phyloP scores from a whole-genome alignment of 257 asterid genomes.

The Echites panduratus region DNA sequence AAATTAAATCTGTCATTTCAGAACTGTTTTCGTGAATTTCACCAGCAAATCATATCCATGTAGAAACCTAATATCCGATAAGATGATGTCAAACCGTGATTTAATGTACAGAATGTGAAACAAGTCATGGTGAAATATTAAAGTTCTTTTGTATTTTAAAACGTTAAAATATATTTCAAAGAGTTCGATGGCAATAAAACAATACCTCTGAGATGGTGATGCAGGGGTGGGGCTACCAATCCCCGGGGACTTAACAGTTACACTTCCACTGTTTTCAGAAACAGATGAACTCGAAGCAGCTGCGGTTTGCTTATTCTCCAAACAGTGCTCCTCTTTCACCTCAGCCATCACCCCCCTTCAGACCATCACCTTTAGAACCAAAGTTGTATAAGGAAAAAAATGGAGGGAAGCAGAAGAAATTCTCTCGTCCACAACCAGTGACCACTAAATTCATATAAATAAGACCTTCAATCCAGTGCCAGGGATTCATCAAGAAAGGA shows the following conservation, averaged over 20 bases:
- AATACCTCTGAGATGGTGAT: constrained; percentile 78
- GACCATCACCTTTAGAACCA: constrained; percentile 34
- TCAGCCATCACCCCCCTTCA: constrained; percentile 48
- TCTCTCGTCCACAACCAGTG: constrained; percentile 9
- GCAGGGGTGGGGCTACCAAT: constrained; percentile 62
- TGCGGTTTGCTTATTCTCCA: constrained; percentile 61
- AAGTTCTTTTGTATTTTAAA: not conserved
- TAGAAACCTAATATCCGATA: not conserved
- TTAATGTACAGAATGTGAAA: not conserved
- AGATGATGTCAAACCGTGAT: not conserved
- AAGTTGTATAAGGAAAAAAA: not conserved
- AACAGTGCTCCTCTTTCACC: constrained; percentile 49
- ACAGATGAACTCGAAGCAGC: constrained; percentile 81
- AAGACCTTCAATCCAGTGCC: constrained; percentile 7
- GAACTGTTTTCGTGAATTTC: too few relatives aligned
- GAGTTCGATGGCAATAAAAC: constrained; percentile 7
- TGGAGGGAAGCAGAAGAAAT: constrained; percentile 10
- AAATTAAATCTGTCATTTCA: not conserved
- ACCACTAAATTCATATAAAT: constrained; percentile 9
- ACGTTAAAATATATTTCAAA: not conserved
- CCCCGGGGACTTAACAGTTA: constrained; percentile 54
- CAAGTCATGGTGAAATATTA: not conserved
- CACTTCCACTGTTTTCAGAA: constrained; percentile 75
- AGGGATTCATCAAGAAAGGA: constrained; percentile 6
- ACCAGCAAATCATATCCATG: not conserved